Evolutionary conservation across 1,284 basidiomycete species (phyloP).

Genomic region (Ustilago cynodontis): DNA sequence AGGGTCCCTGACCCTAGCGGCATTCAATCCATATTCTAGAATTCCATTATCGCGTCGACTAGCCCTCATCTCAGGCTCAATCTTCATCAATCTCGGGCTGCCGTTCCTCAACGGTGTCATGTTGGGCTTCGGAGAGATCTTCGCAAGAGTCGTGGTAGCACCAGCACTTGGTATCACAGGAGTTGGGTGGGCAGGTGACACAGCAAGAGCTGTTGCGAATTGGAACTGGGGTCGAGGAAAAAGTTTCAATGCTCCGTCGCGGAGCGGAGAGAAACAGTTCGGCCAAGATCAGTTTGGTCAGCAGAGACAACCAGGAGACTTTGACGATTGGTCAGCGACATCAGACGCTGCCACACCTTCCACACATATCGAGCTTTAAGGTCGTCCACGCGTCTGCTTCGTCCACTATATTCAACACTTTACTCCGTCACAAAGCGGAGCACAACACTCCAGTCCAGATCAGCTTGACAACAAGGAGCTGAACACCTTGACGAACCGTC

Average conservation of each 20-base stretch:
- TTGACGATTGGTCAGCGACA: constrained; percentile 41
- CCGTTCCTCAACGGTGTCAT: constrained; percentile 98
- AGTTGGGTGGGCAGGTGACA: constrained; percentile 41
- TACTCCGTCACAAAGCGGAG: too few relatives aligned
- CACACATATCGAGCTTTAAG: constrained; percentile 29
- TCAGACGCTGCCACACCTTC: constrained; percentile 1
- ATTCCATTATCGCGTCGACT: constrained; percentile 49
- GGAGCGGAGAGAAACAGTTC: constrained; percentile 12
- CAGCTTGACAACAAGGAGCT: too few relatives aligned
- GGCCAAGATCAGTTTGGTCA: constrained; percentile 3
- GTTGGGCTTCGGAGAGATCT: constrained; percentile 97
- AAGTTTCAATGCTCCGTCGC: neutral
- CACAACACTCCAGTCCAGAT: too few relatives aligned
- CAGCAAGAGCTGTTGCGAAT: constrained; percentile 36
- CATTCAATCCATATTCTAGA: constrained; percentile 52
- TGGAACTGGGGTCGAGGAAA: constrained; percentile 30
- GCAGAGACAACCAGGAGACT: constrained; percentile 28
- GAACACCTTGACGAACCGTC: too few relatives aligned
- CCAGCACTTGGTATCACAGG: constrained; percentile 60
- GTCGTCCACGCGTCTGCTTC: neutral
- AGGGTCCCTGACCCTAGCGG: constrained; percentile 62
- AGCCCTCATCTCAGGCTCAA: constrained; percentile 77
- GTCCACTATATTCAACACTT: too few relatives aligned
- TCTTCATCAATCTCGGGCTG: constrained; percentile 90
- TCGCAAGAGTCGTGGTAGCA: constrained; percentile 86